Conservation (phyloP, 2,329 filamentous ascomycete species). For the Colletotrichum orchidophilum region DNA sequence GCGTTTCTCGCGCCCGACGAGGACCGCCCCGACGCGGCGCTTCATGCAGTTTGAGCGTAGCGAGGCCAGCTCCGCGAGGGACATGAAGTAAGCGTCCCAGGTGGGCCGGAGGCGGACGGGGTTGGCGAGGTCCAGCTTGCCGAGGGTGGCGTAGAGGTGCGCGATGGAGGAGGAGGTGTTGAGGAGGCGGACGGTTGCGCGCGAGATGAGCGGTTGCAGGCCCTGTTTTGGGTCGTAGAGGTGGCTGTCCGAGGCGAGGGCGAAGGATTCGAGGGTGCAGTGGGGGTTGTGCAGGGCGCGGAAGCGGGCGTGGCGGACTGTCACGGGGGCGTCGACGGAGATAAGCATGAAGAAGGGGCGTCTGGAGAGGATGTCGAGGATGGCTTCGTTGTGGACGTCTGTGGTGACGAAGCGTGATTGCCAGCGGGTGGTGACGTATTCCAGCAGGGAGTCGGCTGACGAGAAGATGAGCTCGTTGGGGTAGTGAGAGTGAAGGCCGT, state of each 20-base stretch:
- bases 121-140: conserved; percentile 79
- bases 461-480: conserved; percentile 58
- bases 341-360: conserved; percentile 94
- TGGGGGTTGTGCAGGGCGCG: conserved; percentile 53
- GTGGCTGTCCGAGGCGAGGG: conserved; percentile 72
- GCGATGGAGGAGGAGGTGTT: conserved; percentile 81
- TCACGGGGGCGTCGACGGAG: conserved; percentile 89
- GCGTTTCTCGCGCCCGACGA: conserved; percentile 81
- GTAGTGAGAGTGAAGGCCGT: conserved; percentile 59
- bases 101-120: conserved; percentile 83
- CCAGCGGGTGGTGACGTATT: conserved; percentile 89
- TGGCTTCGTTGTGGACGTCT: conserved; percentile 77
- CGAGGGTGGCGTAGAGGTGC: conserved; percentile 77
- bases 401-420: conserved; percentile 85
- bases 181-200: conserved; percentile 84
- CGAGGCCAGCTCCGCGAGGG: conserved; percentile 89
- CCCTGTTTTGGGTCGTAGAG: conserved; percentile 75
- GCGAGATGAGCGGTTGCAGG: conserved; percentile 80
- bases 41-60: conserved; percentile 98
- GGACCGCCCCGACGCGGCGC: conserved; percentile 90
- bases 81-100: conserved; percentile 99
- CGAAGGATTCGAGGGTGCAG: conserved; percentile 64
- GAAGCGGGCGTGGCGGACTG: conserved; percentile 84
- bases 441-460: conserved; percentile 74
- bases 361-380: conserved; percentile 78